Conservation (phyloP, 306 rosid species). For the Rosa chinensis region DNA sequence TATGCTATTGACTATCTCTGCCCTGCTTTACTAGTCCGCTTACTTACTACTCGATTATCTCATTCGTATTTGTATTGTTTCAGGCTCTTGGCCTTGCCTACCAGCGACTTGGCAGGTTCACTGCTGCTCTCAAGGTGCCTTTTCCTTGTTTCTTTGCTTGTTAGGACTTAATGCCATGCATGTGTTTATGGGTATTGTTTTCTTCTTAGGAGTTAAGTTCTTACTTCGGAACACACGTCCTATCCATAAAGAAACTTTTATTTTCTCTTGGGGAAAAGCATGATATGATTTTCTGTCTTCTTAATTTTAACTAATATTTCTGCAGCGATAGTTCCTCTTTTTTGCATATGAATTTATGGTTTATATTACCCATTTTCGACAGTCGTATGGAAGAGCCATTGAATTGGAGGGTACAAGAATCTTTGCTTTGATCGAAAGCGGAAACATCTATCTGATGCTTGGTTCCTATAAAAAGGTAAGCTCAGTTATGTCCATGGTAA, state of each 20-base stretch:
- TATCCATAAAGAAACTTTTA: background rate
- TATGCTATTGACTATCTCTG: background rate
- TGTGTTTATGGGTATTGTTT: background rate
- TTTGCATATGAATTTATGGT: slow-evolving; percentile 11
- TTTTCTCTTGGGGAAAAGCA: background rate
- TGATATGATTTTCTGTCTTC: background rate
- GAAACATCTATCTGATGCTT: slow-evolving; percentile 70
- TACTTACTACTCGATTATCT: background rate
- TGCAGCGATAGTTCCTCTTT: background rate
- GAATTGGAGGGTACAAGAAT: slow-evolving; percentile 65
- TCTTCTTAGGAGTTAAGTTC: background rate
- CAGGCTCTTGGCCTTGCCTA: slow-evolving; percentile 95
- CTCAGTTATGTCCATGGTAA: background rate
- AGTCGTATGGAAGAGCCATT: slow-evolving; percentile 87
- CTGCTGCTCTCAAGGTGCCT: slow-evolving; percentile 84
- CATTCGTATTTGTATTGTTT: background rate
- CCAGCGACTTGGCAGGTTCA: slow-evolving; percentile 84
- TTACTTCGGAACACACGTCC: background rate
- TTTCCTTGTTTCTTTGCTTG: background rate
- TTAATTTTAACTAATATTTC: background rate
- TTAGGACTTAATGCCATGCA: background rate
- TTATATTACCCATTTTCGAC: slow-evolving; percentile 29
- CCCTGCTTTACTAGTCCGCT: background rate
- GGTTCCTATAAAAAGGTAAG: slow-evolving; percentile 70
- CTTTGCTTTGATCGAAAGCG: slow-evolving; percentile 83